Evolutionary conservation across 1,284 basidiomycete species (phyloP), one percentile per base, ranked within the genome.

Genomic region (Marasmius sp.): DNA sequence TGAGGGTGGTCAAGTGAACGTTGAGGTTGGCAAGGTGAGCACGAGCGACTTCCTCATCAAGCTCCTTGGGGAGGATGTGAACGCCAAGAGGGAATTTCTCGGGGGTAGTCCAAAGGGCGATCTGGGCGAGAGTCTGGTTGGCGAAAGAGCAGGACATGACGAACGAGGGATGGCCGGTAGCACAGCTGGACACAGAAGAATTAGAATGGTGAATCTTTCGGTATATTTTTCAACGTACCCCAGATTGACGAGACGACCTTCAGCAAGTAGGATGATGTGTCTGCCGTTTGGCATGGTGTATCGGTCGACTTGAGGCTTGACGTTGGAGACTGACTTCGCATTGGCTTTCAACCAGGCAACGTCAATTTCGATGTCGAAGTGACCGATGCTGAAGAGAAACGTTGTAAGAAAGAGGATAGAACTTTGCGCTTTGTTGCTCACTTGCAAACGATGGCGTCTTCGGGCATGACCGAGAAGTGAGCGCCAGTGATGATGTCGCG

Each of bases 61-160:
- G 91, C 67, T 92, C 89, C 86, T 99, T 99, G 70, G 97, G 96
- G 51, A 99, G 85, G 83, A 97, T 94, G 85, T 97, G 94, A 61
- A 97, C 95, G 68, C 95, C 95, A 69, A 97, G 85, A 62, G 92
- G 90, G 89, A 98, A 98, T 75, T 89, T 85, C 74, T 87, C 85
- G 47, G 91, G 90, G 71, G 91, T 93, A 62, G 92, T 95, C 96
- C 95, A 99, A 75, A 99, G 90, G 34, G 95, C 97, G 72, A 99
- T 98, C 83, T 99, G 97, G 56, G 97, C 97, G 68, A 99, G 86
- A 65, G 95, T 94, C 82, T 99, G 97, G 87, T 99, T 99, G 77
- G 94, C 83, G 85, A 99, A 99, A 60, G 97, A 99, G 85, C 95
- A 98, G 43, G 96, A 98, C 97, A 99, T 99, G 83, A 99, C 97